phyloP scores from a whole-genome alignment of 805 yeast genomes.

The Naumovozyma dairenensis region DNA sequence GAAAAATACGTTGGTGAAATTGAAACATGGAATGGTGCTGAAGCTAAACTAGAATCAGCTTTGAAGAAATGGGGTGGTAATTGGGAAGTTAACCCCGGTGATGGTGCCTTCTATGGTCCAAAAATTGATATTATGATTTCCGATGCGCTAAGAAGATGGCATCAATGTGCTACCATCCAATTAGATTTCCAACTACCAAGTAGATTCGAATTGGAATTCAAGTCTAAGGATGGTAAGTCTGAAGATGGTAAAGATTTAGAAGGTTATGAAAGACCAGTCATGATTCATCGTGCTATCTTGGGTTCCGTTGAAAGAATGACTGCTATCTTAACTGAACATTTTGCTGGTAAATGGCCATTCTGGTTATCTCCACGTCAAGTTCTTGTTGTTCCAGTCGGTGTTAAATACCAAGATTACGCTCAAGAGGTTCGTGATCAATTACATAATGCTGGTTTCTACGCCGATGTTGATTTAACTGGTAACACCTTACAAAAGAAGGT shows the following conservation, averaged over 20 bases:
- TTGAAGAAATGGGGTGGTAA: conserved; percentile 76
- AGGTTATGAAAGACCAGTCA: conserved; percentile 78
- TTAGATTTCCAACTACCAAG: conserved; percentile 96
- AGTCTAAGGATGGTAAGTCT: conserved; percentile 47
- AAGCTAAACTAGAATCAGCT: conserved; percentile 70
- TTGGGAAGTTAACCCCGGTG: conserved; percentile 95
- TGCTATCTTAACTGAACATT: conserved; percentile 95
- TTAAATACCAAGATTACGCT: conserved; percentile 85
- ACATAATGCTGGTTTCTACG: conserved; percentile 70
- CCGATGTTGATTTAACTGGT: conserved; percentile 89
- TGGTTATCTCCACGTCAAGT: conserved; percentile 99
- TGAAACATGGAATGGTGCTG: conserved; percentile 91
- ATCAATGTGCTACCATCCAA: conserved; percentile 98
- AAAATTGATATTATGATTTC: conserved; percentile 94
- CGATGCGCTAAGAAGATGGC: conserved; percentile 93
- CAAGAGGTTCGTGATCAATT: conserved; percentile 61
- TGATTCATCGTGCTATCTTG: conserved; percentile 98
- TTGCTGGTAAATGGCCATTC: conserved; percentile 99
- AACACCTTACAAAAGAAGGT: conserved; percentile 97
- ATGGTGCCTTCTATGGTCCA: conserved; percentile 94
- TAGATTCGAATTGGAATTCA: conserved; percentile 84
- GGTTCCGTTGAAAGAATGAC: conserved; percentile 99
- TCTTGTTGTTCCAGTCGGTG: conserved; percentile 93
- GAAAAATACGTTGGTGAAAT: conserved; percentile 92
- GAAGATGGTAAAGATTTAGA: conserved; percentile 30